Percentiles rank a stretch among this genome's conserved stretches.
phyloP scores from a whole-genome alignment of 2,329 filamentous ascomycete genomes.

The Cordyceps cicadae region DNA sequence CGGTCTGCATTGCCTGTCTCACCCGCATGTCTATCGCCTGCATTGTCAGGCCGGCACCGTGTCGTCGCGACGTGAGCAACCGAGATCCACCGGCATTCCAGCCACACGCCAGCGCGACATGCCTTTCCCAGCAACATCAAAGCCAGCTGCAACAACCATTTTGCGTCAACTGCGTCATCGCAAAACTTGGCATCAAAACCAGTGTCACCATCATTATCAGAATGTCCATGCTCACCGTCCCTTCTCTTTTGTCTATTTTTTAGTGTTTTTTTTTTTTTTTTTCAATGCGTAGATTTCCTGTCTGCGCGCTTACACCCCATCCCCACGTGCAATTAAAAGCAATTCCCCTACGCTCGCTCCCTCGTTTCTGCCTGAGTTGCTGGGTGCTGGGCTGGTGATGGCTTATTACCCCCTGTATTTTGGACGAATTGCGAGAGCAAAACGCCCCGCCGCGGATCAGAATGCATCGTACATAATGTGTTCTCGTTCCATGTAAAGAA shows the following conservation, averaged over 20 bases:
- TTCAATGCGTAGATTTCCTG: neutral
- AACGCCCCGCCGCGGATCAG: neutral
- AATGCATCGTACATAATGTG: neutral
- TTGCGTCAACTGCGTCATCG: neutral
- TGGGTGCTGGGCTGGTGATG: neutral
- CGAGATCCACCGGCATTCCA: neutral
- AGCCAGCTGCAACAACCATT: neutral
- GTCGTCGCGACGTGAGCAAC: neutral
- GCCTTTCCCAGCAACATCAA: neutral
- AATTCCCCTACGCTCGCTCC: neutral
- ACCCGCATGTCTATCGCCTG: neutral
- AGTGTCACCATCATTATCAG: neutral
- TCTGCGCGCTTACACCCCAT: neutral
- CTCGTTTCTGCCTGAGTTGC: neutral
- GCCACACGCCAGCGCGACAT: neutral
- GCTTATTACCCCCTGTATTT: neutral
- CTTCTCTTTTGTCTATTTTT: neutral
- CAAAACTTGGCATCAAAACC: neutral
- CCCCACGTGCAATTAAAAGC: constrained; percentile 4
- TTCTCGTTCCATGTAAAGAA: neutral
- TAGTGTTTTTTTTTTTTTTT: too few relatives aligned
- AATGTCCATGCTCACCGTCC: neutral
- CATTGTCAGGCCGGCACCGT: neutral
- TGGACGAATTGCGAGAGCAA: neutral
- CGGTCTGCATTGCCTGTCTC: neutral